phyloP scores from a whole-genome alignment of 2,329 filamentous ascomycete species.

The Ceratocystis papillata region DNA sequence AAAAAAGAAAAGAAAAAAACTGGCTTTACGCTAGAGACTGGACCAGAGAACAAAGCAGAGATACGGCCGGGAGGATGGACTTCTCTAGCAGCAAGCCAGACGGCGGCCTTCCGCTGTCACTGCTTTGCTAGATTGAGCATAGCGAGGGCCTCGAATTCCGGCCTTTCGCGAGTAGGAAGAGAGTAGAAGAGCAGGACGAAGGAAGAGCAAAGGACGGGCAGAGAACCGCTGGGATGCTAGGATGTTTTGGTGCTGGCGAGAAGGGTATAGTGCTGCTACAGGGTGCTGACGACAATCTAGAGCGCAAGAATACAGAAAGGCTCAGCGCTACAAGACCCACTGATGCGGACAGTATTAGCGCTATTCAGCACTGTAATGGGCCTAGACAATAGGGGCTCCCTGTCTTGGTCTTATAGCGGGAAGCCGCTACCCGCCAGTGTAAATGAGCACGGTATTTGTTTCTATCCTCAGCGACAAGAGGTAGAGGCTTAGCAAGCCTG shows the following conservation, averaged over 20 bases:
- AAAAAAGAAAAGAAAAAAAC: too few relatives aligned
- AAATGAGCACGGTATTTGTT: not conserved
- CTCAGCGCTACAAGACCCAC: too few relatives aligned
- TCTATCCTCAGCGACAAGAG: not conserved
- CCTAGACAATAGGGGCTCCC: too few relatives aligned
- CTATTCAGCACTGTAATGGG: too few relatives aligned
- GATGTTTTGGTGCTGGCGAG: too few relatives aligned
- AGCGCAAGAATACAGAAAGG: too few relatives aligned
- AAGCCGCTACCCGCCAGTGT: too few relatives aligned
- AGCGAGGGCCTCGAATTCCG: not conserved
- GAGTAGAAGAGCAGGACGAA: not conserved
- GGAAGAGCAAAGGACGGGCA: too few relatives aligned
- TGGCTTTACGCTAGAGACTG: too few relatives aligned
- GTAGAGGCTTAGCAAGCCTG: not conserved
- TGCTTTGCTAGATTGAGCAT: not conserved
- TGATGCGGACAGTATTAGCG: too few relatives aligned
- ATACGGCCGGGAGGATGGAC: not conserved
- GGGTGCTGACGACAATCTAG: not conserved
- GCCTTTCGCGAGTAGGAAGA: not conserved
- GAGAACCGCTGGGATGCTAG: too few relatives aligned
- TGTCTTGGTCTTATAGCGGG: too few relatives aligned
- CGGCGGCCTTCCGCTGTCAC: not conserved
- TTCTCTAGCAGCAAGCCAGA: not conserved
- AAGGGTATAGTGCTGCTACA: not conserved
- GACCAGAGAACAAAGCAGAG: not conserved